Evolutionary conservation across 768 basidiomycete species (phyloP), one percentile per base, ranked within the genome.

Genomic region (Auricularia cornea): DNA sequence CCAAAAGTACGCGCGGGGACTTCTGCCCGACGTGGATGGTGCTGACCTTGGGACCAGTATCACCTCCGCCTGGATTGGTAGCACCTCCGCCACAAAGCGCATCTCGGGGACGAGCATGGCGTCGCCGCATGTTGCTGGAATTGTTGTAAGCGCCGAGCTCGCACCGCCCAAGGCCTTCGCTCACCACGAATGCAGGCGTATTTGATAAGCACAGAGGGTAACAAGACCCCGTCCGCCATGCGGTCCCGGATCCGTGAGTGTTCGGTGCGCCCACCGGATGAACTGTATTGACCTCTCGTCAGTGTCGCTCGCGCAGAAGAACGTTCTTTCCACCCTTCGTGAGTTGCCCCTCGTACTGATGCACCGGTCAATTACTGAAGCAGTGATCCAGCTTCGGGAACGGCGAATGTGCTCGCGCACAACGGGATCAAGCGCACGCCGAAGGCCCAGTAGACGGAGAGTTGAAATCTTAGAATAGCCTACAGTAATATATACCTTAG

Each of bases 11-110:
- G 44, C 20, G 11, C 12, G 6, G 20, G 20, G 10, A 38, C 11
- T 16, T 73, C 78, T 78, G 63, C 73, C 64, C 77, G 73, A 63
- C 79, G 77, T 78, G 77, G 71, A 68, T 68, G 67, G 26, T 74
- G 74, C 33, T 75, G 20, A 48, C 5, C 16, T 0, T 12, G 23
- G 5, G 0, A 0, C 11, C 54, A 57, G 30, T 20, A 64, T 67
- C 41, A 35, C 66, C 52, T 66, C 65, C 31, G 44, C 59, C 38
- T 66, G 65, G 56, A 65, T 66, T 64, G 77, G 70, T 48, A 66
- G 59, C 69, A 72, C 35, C 3, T 48, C 16, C 11, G 40, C 32
- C 35, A 70, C 73, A 68, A 78, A 78, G 72, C 75, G 72, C 61
- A 77, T 78, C 68, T 73, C 72, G 3, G 73, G 73, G 30, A 74